phyloP scores from a whole-genome alignment of 2,329 filamentous ascomycete species.

The Xylariales sp. region DNA sequence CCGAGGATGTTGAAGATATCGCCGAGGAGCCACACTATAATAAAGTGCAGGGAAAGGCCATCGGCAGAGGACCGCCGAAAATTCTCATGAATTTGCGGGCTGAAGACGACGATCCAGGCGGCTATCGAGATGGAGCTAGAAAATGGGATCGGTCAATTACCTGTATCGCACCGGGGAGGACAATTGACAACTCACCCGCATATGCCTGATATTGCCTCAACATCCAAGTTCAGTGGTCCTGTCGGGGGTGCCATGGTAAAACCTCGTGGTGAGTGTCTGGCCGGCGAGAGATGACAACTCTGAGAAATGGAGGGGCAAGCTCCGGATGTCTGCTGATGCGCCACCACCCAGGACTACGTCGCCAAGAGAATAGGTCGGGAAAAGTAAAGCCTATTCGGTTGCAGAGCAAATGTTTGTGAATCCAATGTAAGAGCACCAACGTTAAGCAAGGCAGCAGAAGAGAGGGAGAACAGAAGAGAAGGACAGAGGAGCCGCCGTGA shows the following conservation, averaged over 20 bases:
- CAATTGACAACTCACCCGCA: constrained; percentile 55
- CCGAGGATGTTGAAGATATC: constrained; percentile 97
- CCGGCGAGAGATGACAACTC: too few relatives aligned
- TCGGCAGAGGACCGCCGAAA: constrained; percentile 82
- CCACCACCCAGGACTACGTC: too few relatives aligned
- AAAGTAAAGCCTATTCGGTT: too few relatives aligned
- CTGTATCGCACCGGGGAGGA: background rate
- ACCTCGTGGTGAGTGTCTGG: too few relatives aligned
- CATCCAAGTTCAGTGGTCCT: constrained; percentile 61
- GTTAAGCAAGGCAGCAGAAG: too few relatives aligned
- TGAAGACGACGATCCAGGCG: constrained; percentile 97
- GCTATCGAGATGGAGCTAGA: constrained; percentile 87
- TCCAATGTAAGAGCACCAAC: too few relatives aligned
- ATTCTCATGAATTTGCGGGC: constrained; percentile 93
- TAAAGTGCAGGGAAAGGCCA: constrained; percentile 84
- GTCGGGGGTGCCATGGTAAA: constrained; percentile 51
- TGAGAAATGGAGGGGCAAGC: too few relatives aligned
- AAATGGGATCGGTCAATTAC: background rate
- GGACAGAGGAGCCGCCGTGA: too few relatives aligned
- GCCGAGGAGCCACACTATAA: constrained; percentile 86
- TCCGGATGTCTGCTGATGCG: too few relatives aligned
- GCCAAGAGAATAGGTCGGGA: too few relatives aligned
- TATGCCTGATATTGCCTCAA: constrained; percentile 86
- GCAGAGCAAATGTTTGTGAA: too few relatives aligned
- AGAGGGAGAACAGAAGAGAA: too few relatives aligned